Base-by-base conservation (phyloP, 1,284 basidiomycete species). In the Austroboletus rostrupii region DNA sequence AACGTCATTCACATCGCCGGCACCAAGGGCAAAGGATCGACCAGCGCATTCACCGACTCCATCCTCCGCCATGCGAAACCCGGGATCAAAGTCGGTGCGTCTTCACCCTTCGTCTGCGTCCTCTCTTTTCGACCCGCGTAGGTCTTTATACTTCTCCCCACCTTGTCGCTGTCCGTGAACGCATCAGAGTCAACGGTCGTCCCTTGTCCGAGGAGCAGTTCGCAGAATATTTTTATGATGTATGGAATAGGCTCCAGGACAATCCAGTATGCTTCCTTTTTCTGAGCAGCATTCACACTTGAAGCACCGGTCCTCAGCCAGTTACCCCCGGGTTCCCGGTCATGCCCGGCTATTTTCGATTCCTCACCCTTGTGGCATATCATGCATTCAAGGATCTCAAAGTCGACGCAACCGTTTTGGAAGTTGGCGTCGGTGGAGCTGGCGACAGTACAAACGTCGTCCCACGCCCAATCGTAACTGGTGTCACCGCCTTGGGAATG, bases 11-110 rank as follows among this genome's bases (percentile, higher is more conserved):
- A 99, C 72, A 87, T 99, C 62, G 96, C 97, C 13, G 97, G 97
- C 3, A 99, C 97, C 5, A 99, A 99, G 71, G 97, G 97, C 41
- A 99, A 99, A 68, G 97, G 97, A 3, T 98, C 94, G 3, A 97
- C 97, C 0, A 92, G 90, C 51, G 96, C 97, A 2, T 99, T 99
- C 61, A 80, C 81, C 3, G 85, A 92, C 65, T 89, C 85, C 8
- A 81, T 90, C 47, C 68, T 92, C 49, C 80, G 85, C 28, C 75
- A 79, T 57, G 68, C 75, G 9, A 77, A 69, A 56, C 88, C 88
- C 6, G 70, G 76, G 3, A 86, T 83, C 79, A 90, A 83, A 72
- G 77, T 85, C 56, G 88, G 88, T 88, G 61, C 43, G 73, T 58
- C 38, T 40, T 46, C 28, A 5, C 28, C 21, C 16, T 36, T 45